Base-by-base conservation (phyloP, 2,329 filamentous ascomycete genomes). In the Biscogniauxia mediterranea region DNA sequence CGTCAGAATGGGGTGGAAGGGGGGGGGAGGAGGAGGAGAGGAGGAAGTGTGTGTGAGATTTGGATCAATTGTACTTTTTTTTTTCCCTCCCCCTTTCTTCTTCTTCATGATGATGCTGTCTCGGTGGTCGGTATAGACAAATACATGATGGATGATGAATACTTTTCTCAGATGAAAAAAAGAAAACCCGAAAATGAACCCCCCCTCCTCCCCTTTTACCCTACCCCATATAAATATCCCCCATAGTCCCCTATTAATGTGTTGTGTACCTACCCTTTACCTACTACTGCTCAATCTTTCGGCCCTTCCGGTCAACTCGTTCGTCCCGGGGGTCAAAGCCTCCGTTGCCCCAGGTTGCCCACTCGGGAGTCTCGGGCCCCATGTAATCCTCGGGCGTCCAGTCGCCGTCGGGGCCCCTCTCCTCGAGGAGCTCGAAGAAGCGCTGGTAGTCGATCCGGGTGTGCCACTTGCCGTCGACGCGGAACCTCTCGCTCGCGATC, bases 331-430 rank as follows among this genome's bases (percentile, higher is more conserved):
- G 94, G 78, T 98, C 92, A 74, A 98, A 98, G 0, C 94, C 95
- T 1, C 94, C 94, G 66, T 93, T 91, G 0, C 94, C 95, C 92
- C 93, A 98, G 19, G 89, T 86, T 9, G 94, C 94, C 95, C 94
- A 98, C 73, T 97, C 92, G 0, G 93, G 91, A 46, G 93, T 98
- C 67, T 90, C 84, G 50, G 82, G 83, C 3, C 89, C 91, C 81
- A 96, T 91, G 77, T 98, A 98, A 73, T 98, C 93, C 77, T 97
- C 92, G 0, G 94, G 93, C 8, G 80, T 82, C 81, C 96, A 97
- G 13, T 91, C 84, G 19, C 84, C 85, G 38, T 90, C 85, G 6
- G 80, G 76, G 17, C 83, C 80, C 64, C 85, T 82, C 73, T 87
- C 85, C 76, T 96, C 91, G 9, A 96, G 81, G 63, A 95, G 83